Conservation (phyloP, 2,329 filamentous ascomycete genomes). For the Aspergillus sergii region DNA sequence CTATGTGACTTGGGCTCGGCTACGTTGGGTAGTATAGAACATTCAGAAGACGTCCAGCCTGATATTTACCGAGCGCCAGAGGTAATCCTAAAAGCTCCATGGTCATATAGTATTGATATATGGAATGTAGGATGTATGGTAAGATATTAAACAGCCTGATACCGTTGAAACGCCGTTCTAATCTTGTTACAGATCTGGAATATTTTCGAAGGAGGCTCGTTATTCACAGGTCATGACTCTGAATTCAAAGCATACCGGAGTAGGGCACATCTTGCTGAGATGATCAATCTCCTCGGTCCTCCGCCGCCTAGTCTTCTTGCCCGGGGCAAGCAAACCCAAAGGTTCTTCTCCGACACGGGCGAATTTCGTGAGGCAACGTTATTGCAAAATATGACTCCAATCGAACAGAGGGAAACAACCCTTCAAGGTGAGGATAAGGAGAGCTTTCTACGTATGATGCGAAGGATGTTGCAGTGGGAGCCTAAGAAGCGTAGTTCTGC, state of each 20-base stretch:
- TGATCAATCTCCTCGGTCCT: constrained; percentile 49
- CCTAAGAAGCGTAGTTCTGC: constrained; percentile 33
- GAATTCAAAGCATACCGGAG: constrained; percentile 45
- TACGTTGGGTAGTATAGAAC: constrained; percentile 37
- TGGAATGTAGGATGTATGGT: constrained; percentile 58
- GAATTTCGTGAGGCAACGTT: too few species aligned
- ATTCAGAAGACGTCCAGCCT: constrained; percentile 33
- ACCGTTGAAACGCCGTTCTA: background rate
- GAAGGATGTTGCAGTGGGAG: constrained; percentile 43
- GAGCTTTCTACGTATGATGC: constrained; percentile 34
- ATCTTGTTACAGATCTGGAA: constrained; percentile 49
- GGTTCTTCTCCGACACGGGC: constrained; percentile 40
- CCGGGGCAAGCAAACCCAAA: constrained; percentile 31
- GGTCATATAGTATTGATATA: constrained; percentile 54
- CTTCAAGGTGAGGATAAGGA: constrained; percentile 39
- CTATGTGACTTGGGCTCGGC: constrained; percentile 57
- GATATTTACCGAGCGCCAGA: constrained; percentile 44
- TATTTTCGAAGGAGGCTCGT: constrained; percentile 48
- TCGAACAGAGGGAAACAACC: constrained; percentile 42
- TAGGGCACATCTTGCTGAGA: constrained; percentile 53
- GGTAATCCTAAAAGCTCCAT: constrained; percentile 51
- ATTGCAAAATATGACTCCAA: constrained; percentile 14
- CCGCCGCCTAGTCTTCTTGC: constrained; percentile 43
- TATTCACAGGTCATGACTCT: constrained; percentile 49
- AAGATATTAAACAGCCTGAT: constrained; percentile 16